Conservation (phyloP, 495 filamentous ascomycete species). For the Gamarada debralockiae region DNA sequence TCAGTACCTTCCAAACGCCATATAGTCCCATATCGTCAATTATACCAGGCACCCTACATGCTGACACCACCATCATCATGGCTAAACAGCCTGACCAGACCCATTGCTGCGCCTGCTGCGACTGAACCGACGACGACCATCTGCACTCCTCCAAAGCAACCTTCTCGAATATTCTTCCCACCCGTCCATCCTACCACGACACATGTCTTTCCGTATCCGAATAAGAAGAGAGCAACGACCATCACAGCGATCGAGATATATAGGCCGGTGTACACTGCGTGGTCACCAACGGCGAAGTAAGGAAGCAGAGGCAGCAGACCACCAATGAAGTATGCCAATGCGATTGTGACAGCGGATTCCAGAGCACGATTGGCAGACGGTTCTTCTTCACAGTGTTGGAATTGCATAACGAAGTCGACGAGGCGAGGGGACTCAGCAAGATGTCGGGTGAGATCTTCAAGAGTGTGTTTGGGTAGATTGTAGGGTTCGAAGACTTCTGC, state of each 20-base stretch:
- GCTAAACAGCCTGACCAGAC: slow-evolving; percentile 45
- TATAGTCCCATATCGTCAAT: no score
- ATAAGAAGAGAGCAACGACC: slow-evolving; percentile 64
- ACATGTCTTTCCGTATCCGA: slow-evolving; percentile 62
- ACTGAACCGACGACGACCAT: slow-evolving; percentile 32
- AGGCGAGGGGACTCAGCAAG: slow-evolving; percentile 46
- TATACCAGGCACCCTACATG: no score
- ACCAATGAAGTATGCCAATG: slow-evolving; percentile 69
- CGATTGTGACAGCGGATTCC: slow-evolving; percentile 59
- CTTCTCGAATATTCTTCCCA: slow-evolving; percentile 19
- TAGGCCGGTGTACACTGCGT: slow-evolving; percentile 56
- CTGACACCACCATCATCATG: slow-evolving; percentile 8
- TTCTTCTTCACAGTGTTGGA: slow-evolving; percentile 49
- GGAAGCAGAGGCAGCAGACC: slow-evolving; percentile 71
- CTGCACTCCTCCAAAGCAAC: slow-evolving; percentile 26
- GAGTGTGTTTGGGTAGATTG: slow-evolving; percentile 41
- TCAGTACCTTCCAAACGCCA: no score
- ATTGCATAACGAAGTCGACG: slow-evolving; percentile 53
- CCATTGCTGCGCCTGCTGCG: slow-evolving; percentile 45
- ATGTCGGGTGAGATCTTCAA: slow-evolving; percentile 41
- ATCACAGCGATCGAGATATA: slow-evolving; percentile 67
- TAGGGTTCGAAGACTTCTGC: slow-evolving; percentile 52
- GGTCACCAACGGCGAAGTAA: slow-evolving; percentile 63
- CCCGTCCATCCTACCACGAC: slow-evolving; percentile 22
- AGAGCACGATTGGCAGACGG: slow-evolving; percentile 49